phyloP scores from a whole-genome alignment of 441 rosid species.

The Pelargonium myrrhifolium region DNA sequence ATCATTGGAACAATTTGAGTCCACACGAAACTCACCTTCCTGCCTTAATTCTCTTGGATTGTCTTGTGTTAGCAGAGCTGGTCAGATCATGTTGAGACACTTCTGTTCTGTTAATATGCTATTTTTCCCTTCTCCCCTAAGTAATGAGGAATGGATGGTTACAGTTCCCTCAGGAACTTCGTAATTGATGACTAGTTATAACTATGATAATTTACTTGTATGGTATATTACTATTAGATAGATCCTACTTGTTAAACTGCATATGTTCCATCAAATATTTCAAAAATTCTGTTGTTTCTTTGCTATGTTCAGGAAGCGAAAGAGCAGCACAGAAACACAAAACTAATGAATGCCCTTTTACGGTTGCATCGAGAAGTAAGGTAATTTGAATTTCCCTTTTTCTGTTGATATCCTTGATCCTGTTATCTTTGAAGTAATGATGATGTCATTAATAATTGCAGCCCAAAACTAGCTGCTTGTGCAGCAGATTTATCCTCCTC shows the following conservation, averaged over 20 bases:
- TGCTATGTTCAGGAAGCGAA: constrained; percentile 55
- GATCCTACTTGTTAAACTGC: neutral
- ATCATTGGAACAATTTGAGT: neutral
- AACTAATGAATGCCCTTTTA: constrained; percentile 81
- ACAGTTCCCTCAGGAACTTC: neutral
- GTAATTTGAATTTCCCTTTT: constrained; percentile 32
- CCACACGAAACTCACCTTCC: neutral
- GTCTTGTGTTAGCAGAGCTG: neutral
- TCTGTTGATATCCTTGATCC: constrained; percentile 9
- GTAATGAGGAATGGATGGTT: neutral
- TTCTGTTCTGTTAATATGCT: neutral
- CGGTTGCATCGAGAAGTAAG: constrained; percentile 91
- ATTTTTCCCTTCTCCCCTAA: too few species aligned
- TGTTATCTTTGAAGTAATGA: neutral
- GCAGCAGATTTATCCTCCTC: constrained; percentile 86
- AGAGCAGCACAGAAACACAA: constrained; percentile 90
- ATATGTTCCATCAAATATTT: neutral
- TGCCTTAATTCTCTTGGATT: neutral
- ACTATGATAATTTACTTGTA: neutral
- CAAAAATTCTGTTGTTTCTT: constrained; percentile 16
- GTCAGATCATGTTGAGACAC: neutral
- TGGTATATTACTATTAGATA: neutral
- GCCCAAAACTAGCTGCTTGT: constrained; percentile 93
- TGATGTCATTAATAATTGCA: constrained; percentile 30
- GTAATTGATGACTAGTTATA: neutral